These are phyloP conservation scores for Helotiales sp. DNA, from an alignment of 2,329 filamentous ascomycete genomes.

Conservation along the genomic window DNA sequence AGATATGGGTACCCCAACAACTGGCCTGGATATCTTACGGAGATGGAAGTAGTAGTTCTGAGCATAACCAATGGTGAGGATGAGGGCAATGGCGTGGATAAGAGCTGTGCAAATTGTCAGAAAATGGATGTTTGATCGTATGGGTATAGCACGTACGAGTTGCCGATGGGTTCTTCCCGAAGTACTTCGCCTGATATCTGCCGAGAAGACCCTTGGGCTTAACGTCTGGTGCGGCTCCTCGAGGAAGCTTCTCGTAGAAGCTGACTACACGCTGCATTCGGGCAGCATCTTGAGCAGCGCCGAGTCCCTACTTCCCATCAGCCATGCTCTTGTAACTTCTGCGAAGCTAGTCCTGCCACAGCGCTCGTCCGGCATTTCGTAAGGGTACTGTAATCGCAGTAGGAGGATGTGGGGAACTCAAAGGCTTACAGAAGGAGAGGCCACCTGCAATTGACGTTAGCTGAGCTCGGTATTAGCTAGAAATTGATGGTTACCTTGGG, in stretches of 20 bases:
- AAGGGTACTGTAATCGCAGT: not conserved
- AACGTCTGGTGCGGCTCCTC: constrained; percentile 81
- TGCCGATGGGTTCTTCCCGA: constrained; percentile 87
- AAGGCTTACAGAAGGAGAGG: constrained; percentile 37
- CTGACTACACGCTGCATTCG: constrained; percentile 97
- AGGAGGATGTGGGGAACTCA: not conserved
- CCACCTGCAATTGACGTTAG: constrained; percentile 28
- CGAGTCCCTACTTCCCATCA: constrained; percentile 73
- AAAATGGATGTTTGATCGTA: constrained; percentile 13
- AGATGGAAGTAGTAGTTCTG: constrained; percentile 99
- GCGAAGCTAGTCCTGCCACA: not conserved
- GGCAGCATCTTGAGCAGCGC: constrained; percentile 90
- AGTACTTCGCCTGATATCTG: constrained; percentile 89
- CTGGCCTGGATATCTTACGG: constrained; percentile 61
- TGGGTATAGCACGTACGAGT: constrained; percentile 68
- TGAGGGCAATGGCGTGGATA: constrained; percentile 77
- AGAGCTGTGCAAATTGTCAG: constrained; percentile 61
- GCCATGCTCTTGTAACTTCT: constrained; percentile 10
- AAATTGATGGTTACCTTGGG: constrained; percentile 73
- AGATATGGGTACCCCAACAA: constrained; percentile 5
- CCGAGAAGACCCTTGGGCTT: constrained; percentile 81
- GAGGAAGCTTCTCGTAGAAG: constrained; percentile 98
- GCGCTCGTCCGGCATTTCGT: not conserved
- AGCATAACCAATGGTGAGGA: constrained; percentile 84
- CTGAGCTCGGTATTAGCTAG: not conserved